Evolutionary conservation across 2,329 filamentous ascomycete species (phyloP), one percentile per base, ranked within the genome.

Genomic region (Monilinia fructigena): DNA sequence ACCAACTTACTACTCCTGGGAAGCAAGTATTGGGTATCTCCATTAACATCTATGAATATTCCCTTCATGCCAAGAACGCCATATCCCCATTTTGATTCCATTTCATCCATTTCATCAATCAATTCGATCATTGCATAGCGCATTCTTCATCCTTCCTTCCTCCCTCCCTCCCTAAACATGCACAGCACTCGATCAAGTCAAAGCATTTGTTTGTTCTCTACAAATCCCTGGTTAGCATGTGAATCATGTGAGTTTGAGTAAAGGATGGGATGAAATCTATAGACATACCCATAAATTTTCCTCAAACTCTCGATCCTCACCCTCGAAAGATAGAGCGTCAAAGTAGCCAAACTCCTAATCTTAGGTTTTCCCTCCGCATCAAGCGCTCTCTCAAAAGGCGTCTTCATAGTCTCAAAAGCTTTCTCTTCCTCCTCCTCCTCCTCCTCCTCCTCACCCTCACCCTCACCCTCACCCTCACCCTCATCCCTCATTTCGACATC

Each of bases 261-360:
- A 40, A 40, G 38, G 12, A 40, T 3, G 28, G 38, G 38, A 40
- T 14, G 38, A 11, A 40, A 40, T 40, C 0, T 12, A 11, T 11
- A 40, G 60, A 71, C 75, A 67, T 68, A 76, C 75, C 74, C 72
- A 68, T 72, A 73, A 18, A 67, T 80, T 40, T 74, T 78, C 69
- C 80, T 84, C 58, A 91, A 75, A 69, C 86, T 84, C 23, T 83
- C 81, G 45, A 91, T 76, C 16, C 83, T 77, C 18, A 77, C 76
- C 35, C 79, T 76, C 0, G 86, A 85, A 20, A 91, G 75, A 70
- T 89, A 87, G 28, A 89, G 78, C 68, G 83, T 85, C 80, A 91
- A 78, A 52, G 85, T 81, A 20, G 84, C 83, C 63, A 82, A 76
- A 28, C 77, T 79, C 68, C 80, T 79, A 68, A 80, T 75, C 28